Percentiles rank a stretch among this genome's conserved stretches.
phyloP scores from a whole-genome alignment of 768 basidiomycete genomes.

The Cantharellus anzutake region DNA sequence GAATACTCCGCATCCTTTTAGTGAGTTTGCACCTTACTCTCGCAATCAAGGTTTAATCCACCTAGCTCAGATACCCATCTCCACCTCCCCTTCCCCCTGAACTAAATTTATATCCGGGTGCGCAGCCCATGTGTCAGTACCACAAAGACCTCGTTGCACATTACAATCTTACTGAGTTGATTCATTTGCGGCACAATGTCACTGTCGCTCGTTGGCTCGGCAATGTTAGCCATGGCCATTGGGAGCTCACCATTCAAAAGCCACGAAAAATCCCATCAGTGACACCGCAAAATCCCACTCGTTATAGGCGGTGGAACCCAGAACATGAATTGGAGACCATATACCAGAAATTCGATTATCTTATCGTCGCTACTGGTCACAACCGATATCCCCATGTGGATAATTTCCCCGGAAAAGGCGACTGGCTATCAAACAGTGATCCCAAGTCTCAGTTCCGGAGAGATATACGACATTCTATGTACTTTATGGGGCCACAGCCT shows the following conservation, averaged over 20 bases:
- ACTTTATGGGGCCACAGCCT: conserved; percentile 28
- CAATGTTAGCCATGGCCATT: conserved; percentile 19
- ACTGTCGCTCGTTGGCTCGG: conserved; percentile 27
- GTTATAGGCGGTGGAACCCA: background rate
- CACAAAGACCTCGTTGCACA: conserved; percentile 5
- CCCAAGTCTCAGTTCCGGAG: conserved; percentile 13
- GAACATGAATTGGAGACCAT: too few relatives aligned
- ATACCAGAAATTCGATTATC: conserved; percentile 25
- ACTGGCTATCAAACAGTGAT: conserved; percentile 24
- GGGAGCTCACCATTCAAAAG: conserved; percentile 24
- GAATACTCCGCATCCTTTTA: conserved; percentile 36
- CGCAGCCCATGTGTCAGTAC: too few relatives aligned
- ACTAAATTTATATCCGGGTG: too few relatives aligned
- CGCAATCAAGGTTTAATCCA: background rate
- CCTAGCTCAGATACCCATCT: conserved; percentile 28
- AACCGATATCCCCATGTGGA: conserved; percentile 32
- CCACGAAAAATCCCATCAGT: conserved; percentile 1
- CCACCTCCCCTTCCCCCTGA: conserved; percentile 23
- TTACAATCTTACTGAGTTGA: conserved; percentile 22
- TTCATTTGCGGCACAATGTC: conserved; percentile 27
- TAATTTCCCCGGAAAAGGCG: conserved; percentile 27
- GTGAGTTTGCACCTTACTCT: background rate
- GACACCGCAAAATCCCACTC: background rate
- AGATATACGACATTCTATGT: conserved; percentile 33
- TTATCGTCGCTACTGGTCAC: conserved; percentile 37